Base-by-base conservation (phyloP, 257 asterid genomes). In the Ophiorrhiza pumila region DNA sequence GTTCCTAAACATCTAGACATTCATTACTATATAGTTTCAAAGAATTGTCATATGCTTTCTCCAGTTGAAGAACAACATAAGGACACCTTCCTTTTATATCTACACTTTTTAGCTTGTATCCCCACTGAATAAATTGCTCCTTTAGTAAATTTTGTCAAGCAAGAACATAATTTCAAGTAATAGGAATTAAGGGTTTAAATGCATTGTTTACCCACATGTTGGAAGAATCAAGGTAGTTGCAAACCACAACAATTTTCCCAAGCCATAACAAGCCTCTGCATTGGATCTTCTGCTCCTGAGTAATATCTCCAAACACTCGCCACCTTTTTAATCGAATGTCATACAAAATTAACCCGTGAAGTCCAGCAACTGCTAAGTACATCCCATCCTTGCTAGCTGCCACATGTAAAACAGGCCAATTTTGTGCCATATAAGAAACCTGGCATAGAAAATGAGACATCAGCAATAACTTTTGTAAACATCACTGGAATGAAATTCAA, bases 351-450 rank as follows among this genome's bases (percentile, higher is more conserved):
- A 95, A 88, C 83, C 99, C 99, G 76, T 92, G 96, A 83, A 87
- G 89, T 68, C 99, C 99, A 62, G 99, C 94, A 84, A 90, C 94
- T 75, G 99, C 98, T 77, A 95, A 83, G 81, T 92, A 95, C 96
- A 89, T 92, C 76, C 99, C 99, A 81, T 95, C 99, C 84, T 84
- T 90, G 86, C 99, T 95, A 77, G 99, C 99, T 71, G 98, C 97
- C 83, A 92, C 99, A 76, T 95, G 98, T 65, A 83, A 85, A 83
- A 95, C 86, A 62, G 99, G 99, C 99, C 99, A 95, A 84, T 95
- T 95, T 83, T 89, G 99, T n/a, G 90, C 85, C 77, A 95, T 87
- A 82, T 95, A 95, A 74, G 99, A 95, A 81, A 95, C 97, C 99
- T 92, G 90, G 52, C n/a, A 68, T 50, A 71, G 41, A 77, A 63